Evolutionary conservation across 2,329 filamentous ascomycete genomes (phyloP).

Genomic region (Botrytis byssoidea): DNA sequence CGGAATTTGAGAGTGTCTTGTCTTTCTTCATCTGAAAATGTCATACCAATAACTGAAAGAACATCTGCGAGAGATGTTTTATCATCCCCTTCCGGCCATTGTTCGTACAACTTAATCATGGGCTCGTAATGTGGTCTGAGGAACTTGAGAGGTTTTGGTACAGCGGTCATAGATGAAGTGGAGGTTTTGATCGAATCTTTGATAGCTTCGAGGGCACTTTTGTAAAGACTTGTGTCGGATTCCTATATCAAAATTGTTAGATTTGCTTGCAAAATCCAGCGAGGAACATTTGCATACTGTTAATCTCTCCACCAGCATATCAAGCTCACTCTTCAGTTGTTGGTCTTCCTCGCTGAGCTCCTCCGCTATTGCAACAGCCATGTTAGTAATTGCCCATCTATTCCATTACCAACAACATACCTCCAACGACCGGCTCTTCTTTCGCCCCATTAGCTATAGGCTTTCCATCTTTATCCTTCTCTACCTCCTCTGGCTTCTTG

Average conservation of each 20-base stretch:
- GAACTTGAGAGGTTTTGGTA: slow-evolving; percentile 98
- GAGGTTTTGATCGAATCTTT: slow-evolving; percentile 99
- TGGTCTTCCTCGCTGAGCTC: slow-evolving; percentile 98
- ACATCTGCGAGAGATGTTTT: slow-evolving; percentile 93
- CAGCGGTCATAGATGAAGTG: slow-evolving; percentile 98
- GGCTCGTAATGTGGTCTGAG: slow-evolving; percentile 93
- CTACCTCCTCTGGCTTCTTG: slow-evolving; percentile 57
- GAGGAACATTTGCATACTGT: slow-evolving; percentile 56
- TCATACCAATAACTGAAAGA: slow-evolving; percentile 97
- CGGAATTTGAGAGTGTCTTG: slow-evolving; percentile 96
- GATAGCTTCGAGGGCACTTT: slow-evolving; percentile 89
- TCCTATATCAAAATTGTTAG: slow-evolving; percentile 57
- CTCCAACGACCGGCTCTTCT: slow-evolving; percentile 57
- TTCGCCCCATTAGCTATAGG: slow-evolving; percentile 69
- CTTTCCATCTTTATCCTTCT: slow-evolving; percentile 70
- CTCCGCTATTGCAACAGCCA: slow-evolving; percentile 53
- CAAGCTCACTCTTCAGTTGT: slow-evolving; percentile 95
- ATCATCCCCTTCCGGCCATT: slow-evolving; percentile 80
- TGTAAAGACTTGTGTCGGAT: slow-evolving; percentile 82
- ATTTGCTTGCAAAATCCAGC: slow-evolving; percentile 2
- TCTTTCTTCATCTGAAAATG: slow-evolving; percentile 92
- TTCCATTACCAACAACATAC: slow-evolving; percentile 36
- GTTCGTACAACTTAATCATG: slow-evolving; percentile 81
- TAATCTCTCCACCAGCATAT: slow-evolving; percentile 95
- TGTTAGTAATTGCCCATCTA: slow-evolving; percentile 39